Percentiles rank a stretch among this genome's conserved stretches.
Evolutionary conservation across 768 basidiomycete genomes (phyloP).

Genomic region (Rhodotorula diobovata): DNA sequence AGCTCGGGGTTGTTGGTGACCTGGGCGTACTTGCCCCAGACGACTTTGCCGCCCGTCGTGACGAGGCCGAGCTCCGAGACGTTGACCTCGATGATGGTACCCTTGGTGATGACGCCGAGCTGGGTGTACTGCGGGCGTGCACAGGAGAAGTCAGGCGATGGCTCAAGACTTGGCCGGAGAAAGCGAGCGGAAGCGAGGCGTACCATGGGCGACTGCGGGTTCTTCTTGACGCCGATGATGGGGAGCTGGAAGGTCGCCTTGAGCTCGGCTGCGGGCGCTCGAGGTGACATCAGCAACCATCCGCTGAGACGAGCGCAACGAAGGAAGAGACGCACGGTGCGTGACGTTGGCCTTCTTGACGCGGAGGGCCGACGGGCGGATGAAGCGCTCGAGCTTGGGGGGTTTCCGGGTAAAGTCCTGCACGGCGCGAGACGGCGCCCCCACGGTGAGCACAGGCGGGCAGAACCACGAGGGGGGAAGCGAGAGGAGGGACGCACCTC

Average conservation of each 20-base stretch:
- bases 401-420: slow-evolving; percentile 90
- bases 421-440: neutral
- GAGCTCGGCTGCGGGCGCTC: slow-evolving; percentile 66
- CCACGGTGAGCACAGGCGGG: no score
- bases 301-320: neutral
- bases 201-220: slow-evolving; percentile 91
- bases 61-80: slow-evolving; percentile 92
- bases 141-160: neutral
- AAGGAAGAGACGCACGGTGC: slow-evolving; percentile 66
- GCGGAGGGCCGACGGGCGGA: slow-evolving; percentile 93
- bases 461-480: neutral
- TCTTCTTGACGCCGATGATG: slow-evolving; percentile 97
- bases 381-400: slow-evolving; percentile 97
- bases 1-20: slow-evolving; percentile 74
- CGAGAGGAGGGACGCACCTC: slow-evolving; percentile 1
- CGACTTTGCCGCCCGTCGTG: slow-evolving; percentile 83
- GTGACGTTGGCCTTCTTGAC: slow-evolving; percentile 99
- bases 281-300: neutral
- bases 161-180: slow-evolving; percentile 42
- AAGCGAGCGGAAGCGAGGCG: slow-evolving; percentile 32
- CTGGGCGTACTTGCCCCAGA: slow-evolving; percentile 67
- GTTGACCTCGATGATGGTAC: slow-evolving; percentile 96
- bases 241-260: slow-evolving; percentile 99
- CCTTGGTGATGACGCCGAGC: slow-evolving; percentile 94
- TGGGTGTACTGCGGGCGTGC: slow-evolving; percentile 61